A percentile compares a stretch with the other conserved stretches of the same genome.
phyloP scores from a whole-genome alignment of 176 grass and related monocot genomes.

The Avena eriantha region DNA sequence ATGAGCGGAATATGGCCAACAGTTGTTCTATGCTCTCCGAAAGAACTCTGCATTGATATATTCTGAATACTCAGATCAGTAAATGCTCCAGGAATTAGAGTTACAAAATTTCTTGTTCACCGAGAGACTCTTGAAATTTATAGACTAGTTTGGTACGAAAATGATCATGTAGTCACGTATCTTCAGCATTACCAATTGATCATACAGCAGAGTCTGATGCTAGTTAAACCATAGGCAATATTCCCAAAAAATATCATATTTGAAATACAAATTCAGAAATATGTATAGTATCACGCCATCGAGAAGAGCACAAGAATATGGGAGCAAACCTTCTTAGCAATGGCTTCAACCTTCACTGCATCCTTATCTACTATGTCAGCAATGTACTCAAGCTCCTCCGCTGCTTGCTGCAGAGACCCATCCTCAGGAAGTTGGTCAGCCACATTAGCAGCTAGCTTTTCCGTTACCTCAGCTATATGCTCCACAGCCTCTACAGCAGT shows the following conservation, averaged over 20 bases:
- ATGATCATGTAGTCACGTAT: neutral
- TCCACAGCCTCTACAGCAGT: conserved; percentile 55
- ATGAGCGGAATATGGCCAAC: neutral
- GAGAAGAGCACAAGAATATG: neutral
- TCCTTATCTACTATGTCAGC: conserved; percentile 67
- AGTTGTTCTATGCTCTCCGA: neutral
- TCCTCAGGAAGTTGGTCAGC: conserved; percentile 55
- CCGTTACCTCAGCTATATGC: conserved; percentile 62
- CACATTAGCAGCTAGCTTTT: conserved; percentile 63
- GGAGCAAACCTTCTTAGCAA: conserved; percentile 64
- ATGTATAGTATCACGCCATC: neutral
- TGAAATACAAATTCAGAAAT: neutral
- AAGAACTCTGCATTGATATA: neutral
- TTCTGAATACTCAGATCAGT: neutral
- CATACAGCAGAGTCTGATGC: neutral
- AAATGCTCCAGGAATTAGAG: neutral
- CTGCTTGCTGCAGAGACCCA: conserved; percentile 52
- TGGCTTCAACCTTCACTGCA: conserved; percentile 63
- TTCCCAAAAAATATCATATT: neutral
- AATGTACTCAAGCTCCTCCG: conserved; percentile 58
- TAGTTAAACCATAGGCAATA: neutral
- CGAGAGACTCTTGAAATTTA: neutral
- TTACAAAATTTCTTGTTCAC: neutral
- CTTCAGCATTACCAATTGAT: neutral
- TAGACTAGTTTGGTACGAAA: neutral